A percentile compares a stretch with the other conserved stretches of the same genome.
These are phyloP conservation scores for Plasmodium malariae DNA, from an alignment of 169 alveolate genomes.

Conservation along the genomic window DNA sequence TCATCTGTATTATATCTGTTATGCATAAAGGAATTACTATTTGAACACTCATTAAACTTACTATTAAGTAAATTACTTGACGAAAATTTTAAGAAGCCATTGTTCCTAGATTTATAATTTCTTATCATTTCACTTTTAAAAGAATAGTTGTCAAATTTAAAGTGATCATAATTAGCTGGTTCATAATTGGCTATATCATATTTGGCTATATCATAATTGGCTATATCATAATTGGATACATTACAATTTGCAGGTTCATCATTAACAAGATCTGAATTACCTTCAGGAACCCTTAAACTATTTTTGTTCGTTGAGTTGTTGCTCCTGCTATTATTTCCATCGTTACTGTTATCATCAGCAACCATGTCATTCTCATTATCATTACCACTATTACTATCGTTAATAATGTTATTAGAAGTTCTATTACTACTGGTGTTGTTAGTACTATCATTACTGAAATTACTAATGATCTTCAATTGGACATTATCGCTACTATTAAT, in stretches of 20 bases:
- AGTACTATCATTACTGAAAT: slow-evolving; percentile 7
- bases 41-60: slow-evolving; percentile 9
- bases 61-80: slow-evolving; percentile 25
- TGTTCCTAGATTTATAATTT: slow-evolving; percentile 4
- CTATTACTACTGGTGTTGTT: slow-evolving; percentile 15
- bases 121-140: slow-evolving; percentile 10
- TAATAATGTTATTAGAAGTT: background rate
- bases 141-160: slow-evolving; percentile 19
- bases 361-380: background rate
- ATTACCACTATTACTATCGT: background rate
- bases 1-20: background rate
- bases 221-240: too few relatives aligned
- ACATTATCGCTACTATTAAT: background rate
- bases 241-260: too few relatives aligned
- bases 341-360: background rate
- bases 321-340: background rate
- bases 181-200: too few relatives aligned
- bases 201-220: too few relatives aligned
- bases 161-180: slow-evolving; percentile 6
- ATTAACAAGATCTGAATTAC: too few relatives aligned
- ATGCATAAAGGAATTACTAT: slow-evolving; percentile 15
- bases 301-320: background rate
- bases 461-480: background rate
- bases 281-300: too few relatives aligned
- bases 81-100: slow-evolving; percentile 3